Base-by-base conservation (phyloP, 2,329 filamentous ascomycete genomes). In the Diaporthe vexans region DNA sequence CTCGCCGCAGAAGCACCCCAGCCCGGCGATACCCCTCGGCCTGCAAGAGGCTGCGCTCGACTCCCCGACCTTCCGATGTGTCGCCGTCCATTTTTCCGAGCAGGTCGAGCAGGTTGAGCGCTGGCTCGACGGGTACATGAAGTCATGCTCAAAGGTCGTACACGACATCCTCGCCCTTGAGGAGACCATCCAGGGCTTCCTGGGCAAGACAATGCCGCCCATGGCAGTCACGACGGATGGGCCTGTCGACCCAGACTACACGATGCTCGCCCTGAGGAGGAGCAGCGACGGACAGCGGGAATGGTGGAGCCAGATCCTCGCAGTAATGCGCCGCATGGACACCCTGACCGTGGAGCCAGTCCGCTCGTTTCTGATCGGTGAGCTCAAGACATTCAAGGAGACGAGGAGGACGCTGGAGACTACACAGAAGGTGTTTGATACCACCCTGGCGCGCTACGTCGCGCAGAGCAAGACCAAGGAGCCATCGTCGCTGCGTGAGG, bases 31-130 rank as follows among this genome's bases (percentile, higher is more conserved):
- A 74, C 95, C 97, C 58, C 95, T 98, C 48, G 92, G 92, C 76
- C 89, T 98, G 79, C 97, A 96, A 85, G 97, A 99, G 89, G 97
- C 97, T 68, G 94, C 95, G 26, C 93, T 98, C 85, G 97, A 99
- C 85, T 98, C 95, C 52, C 97, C 97, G 35, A 97, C 95, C 48
- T 98, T 98, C 83, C 94, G 97, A 77, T 94, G 95, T 61, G 94
- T 94, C 29, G 91, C 94, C 56, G 86, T 93, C 61, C 95, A 98
- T 85, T 98, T 98, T 81, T 90, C 91, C 76, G 97, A 98, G 77
- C 96, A 99, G 85, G 91, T 98, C 79, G 97, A 98, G 77, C 89
- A 91, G 73, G 90, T 98, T 75, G 97, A 98, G 84, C 92, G 91
- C 88, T 99, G 97, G 97, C 93, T 99, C 40, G 95, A 89, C 56